Conservation (phyloP, 805 yeast species). For the Cyberlindnera nakhonratchasimensis region DNA sequence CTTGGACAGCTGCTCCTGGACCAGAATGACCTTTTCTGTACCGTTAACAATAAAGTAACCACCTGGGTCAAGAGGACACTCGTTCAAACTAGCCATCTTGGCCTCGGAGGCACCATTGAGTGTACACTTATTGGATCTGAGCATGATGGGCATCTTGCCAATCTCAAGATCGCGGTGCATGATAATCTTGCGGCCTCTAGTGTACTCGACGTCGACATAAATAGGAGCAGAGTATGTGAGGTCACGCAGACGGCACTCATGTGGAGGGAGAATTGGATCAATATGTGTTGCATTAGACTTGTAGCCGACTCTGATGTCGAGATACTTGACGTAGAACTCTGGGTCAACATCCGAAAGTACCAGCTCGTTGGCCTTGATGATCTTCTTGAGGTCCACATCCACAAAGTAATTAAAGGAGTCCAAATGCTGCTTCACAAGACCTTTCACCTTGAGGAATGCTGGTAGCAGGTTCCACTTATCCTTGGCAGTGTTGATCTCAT, state of each 20-base stretch:
- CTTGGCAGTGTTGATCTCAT: constrained; percentile 84
- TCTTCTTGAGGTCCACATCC: constrained; percentile 88
- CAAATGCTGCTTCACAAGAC: constrained; percentile 93
- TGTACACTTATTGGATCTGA: constrained; percentile 88
- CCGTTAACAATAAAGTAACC: constrained; percentile 98
- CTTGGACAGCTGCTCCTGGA: constrained; percentile 94
- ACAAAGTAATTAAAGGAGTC: constrained; percentile 98
- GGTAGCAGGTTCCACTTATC: constrained; percentile 98
- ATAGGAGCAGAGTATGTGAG: constrained; percentile 94
- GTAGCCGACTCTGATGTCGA: constrained; percentile 89
- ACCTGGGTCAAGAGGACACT: constrained; percentile 98
- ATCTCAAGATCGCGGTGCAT: constrained; percentile 88
- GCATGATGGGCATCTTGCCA: constrained; percentile 99
- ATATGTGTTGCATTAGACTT: constrained; percentile 51
- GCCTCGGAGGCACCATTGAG: constrained; percentile 72
- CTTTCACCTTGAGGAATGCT: constrained; percentile 92
- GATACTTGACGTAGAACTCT: constrained; percentile 87
- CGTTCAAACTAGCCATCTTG: constrained; percentile 84
- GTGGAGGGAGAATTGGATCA: constrained; percentile 78
- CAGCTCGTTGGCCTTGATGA: constrained; percentile 83
- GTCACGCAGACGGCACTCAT: constrained; percentile 92
- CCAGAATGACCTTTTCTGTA: constrained; percentile 93
- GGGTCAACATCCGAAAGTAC: constrained; percentile 96
- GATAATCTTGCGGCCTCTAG: constrained; percentile 89
- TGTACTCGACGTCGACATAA: constrained; percentile 94